A percentile compares a stretch with the other conserved stretches of the same genome.
These are phyloP conservation scores for Cetradonia linearis DNA, from an alignment of 495 filamentous ascomycete species.

Conservation along the genomic window DNA sequence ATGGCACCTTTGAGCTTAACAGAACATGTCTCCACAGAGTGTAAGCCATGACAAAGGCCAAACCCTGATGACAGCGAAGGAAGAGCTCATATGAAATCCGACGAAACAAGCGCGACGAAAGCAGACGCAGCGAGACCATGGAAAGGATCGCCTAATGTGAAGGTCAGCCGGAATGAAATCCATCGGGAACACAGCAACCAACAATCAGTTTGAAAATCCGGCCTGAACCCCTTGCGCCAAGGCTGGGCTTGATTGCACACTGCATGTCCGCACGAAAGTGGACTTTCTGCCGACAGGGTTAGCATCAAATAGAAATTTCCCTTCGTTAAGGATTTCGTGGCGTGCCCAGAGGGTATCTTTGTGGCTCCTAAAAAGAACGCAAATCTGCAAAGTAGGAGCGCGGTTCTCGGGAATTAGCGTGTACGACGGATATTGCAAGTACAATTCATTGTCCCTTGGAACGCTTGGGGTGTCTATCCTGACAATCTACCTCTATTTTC, in stretches of 20 bases:
- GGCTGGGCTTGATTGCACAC: not conserved
- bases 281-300: too few relatives aligned
- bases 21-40: conserved; percentile 26
- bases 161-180: not conserved
- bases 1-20: conserved; percentile 8
- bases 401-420: not conserved
- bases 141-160: not conserved
- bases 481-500: not conserved
- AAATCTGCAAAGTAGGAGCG: not conserved
- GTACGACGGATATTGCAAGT: not conserved
- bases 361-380: not conserved
- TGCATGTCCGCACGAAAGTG: too few relatives aligned
- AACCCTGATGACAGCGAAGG: conserved; percentile 27
- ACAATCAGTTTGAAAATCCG: not conserved
- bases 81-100: conserved; percentile 28
- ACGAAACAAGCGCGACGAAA: not conserved
- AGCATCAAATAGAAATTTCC: not conserved
- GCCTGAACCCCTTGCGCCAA: not conserved
- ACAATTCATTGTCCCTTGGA: not conserved
- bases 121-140: not conserved
- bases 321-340: not conserved
- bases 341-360: not conserved
- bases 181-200: not conserved
- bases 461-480: not conserved
- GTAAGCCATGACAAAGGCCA: conserved; percentile 24